Evolutionary conservation across 306 rosid genomes (phyloP).

Genomic region (Acacia acuminata): DNA sequence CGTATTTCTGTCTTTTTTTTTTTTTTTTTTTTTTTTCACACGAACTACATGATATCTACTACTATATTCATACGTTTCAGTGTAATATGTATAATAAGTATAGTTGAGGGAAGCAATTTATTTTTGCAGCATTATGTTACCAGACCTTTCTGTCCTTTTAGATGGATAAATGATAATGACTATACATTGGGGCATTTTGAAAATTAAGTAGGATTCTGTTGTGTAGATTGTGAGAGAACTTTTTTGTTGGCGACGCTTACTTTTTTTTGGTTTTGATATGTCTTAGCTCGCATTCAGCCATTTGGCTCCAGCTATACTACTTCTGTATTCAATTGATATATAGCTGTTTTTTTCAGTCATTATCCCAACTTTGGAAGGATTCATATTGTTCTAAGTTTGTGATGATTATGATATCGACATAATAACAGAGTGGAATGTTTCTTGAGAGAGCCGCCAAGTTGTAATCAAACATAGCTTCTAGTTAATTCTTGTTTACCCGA

Average conservation of each 20-base stretch:
- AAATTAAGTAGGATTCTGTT: conserved; percentile 8
- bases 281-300: not conserved
- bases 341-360: too few species aligned
- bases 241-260: not conserved
- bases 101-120: not conserved
- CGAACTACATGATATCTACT: not conserved
- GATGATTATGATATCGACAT: not conserved
- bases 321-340: not conserved
- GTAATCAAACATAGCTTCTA: not conserved
- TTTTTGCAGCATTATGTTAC: not conserved
- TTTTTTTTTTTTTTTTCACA: too few species aligned
- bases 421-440: not conserved
- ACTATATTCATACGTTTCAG: not conserved
- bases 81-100: not conserved
- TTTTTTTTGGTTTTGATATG: conserved; percentile 11
- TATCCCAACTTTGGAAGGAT: conserved; percentile 1
- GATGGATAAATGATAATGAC: conserved; percentile 24
- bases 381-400: not conserved
- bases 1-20: not conserved
- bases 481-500: not conserved
- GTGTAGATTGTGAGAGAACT: not conserved
- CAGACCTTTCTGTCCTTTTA: not conserved
- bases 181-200: not conserved
- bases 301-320: conserved; percentile 6
- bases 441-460: not conserved